Base-by-base conservation (phyloP, 2,329 filamentous ascomycete species). In the Sporothrix mexicana region DNA sequence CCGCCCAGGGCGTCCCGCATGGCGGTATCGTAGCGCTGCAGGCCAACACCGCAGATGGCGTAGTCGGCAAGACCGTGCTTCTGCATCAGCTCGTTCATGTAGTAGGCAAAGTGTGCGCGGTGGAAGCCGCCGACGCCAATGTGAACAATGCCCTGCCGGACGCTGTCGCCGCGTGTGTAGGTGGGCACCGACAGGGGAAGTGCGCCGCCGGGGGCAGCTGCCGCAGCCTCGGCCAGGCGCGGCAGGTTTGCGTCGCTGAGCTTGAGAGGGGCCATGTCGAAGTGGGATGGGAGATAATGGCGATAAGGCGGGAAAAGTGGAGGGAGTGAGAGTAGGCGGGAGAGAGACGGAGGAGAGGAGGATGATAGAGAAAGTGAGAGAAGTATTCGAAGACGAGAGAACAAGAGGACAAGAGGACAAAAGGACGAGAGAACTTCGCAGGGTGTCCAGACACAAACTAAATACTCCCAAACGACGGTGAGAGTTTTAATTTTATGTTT, bases 121-220 rank as follows among this genome's bases (percentile, higher is more conserved):
- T 87, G 85, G 80, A 87, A 87, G 77, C 85, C 85, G 74, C 85
- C 85, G 13, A 87, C 85, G 69, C 85, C 85, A 72, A 87, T 79
- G 78, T 87, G 85, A 62, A 87, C 85, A 70, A 87, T 86, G 51
- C 85, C 85, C 77, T 87, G 84, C 80, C 86, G 87, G 75, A 86
- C 80, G 53, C 78, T 80, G 13, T 53, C 49, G 74, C 76, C 76
- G 74, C 85, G 84, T 68, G 80, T 78, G 77, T 87, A 87, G 73
- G 79, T 82, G 3, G 84, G 84, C 55, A 83, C 77, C 74, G 79
- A 78, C 74, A 84, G 77, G 45, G 71, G 49, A 3, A 59, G 13
- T 17, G 55, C 55, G 36, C 55, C 55, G 55, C 25, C 25, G 13
- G 55, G 55, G 8, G 55, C 55, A 3, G 59, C 72, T 55, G 70